Evolutionary conservation across 768 basidiomycete genomes (phyloP).

Genomic region (Trametes maxima): DNA sequence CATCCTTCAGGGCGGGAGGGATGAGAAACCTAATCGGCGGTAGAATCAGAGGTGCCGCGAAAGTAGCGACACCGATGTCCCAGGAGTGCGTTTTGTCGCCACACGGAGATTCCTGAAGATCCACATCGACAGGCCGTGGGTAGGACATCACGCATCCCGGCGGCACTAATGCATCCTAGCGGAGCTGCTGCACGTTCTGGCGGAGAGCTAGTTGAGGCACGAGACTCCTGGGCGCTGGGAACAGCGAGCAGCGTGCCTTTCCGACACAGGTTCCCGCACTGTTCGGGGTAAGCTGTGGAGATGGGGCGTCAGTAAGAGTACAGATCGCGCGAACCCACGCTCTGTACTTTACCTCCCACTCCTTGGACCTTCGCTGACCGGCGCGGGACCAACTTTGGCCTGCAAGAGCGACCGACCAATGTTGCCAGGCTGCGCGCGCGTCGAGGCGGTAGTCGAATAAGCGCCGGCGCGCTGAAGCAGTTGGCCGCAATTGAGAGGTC

Average conservation of each 20-base stretch:
- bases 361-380: neutral
- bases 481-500: slow-evolving; percentile 4
- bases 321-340: neutral
- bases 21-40: slow-evolving; percentile 14
- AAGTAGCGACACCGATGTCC: slow-evolving; percentile 6
- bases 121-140: slow-evolving; percentile 14
- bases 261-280: neutral
- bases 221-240: too few relatives aligned
- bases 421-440: neutral
- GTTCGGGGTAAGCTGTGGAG: neutral
- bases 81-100: slow-evolving; percentile 9
- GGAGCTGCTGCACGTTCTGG: too few relatives aligned
- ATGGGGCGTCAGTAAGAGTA: neutral
- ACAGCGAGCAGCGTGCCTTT: neutral
- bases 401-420: neutral
- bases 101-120: slow-evolving; percentile 17
- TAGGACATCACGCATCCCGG: neutral
- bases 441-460: slow-evolving; percentile 5
- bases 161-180: too few relatives aligned
- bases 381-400: neutral
- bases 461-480: slow-evolving; percentile 16
- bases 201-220: too few relatives aligned
- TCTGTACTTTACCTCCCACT: slow-evolving; percentile 7
- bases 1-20: neutral
- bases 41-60: slow-evolving; percentile 8